Evolutionary conservation across 2,329 filamentous ascomycete species (phyloP), one percentile per base, ranked within the genome.

Genomic region (Alternaria panax): DNA sequence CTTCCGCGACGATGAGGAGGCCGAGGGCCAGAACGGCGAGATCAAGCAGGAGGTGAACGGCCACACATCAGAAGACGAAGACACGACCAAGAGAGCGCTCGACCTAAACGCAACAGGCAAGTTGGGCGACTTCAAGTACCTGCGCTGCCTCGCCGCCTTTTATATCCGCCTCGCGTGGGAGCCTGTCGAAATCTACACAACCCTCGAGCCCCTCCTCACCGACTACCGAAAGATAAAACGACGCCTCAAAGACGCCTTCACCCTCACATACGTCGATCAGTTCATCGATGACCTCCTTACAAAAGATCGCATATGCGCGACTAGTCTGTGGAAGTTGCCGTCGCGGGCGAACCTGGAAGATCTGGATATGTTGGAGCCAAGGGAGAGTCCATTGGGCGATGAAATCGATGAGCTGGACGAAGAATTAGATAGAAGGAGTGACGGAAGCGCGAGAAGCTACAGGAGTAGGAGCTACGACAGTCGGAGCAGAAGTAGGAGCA

Each of bases 241-340:
- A 60, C 86, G 91, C 68, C 90, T 88, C 14, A 87, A 92, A 64
- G 87, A 88, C 27, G 91, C 91, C 1, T 93, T 91, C 64, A 84
- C 82, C 12, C 77, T 99, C 68, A 95, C 92, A 3, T 90, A 87
- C 72, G 84, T 99, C 79, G 95, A 99, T 78, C 90, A 94, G 69
- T 98, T 99, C 76, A 88, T 98, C 55, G 95, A 99, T 77, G 93
- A 97, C 62, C 80, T 99, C 66, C 82, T 99, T 63, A 90, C 87
- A 0, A 96, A 96, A 79, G 92, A 96, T 57, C 86, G 95, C 52
- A 90, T 97, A 0, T 98, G 94, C 75, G 94, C 89, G 36, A 98
- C 95, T 3, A 96, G 90, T 73, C 75, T 99, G 68, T 96, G 92
- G 88, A 96, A 97, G 81, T 86, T 99, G 84, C 92, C 93, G 4